Base-by-base conservation (phyloP, 139 green algal genomes). In the Micractinium conductrix region DNA sequence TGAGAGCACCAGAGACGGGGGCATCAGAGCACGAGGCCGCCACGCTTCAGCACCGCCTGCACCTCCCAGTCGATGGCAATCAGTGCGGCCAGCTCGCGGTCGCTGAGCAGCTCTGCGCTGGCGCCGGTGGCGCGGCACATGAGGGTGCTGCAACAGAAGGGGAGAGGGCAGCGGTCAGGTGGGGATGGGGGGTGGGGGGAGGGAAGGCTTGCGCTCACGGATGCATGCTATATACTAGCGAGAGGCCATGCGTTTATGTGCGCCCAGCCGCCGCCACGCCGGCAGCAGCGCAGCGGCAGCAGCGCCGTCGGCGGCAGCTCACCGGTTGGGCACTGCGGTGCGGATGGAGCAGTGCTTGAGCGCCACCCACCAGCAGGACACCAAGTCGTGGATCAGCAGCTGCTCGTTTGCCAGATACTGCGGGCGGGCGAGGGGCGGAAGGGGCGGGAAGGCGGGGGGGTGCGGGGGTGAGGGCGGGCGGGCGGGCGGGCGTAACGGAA, bases 321-420 rank as follows among this genome's bases (percentile, higher is more conserved):
- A 86, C 81, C 81, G 73, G 76, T 90, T 90, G n/a, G 86, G 86
- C 19, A 90, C 86, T 0, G 83, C 81, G 10, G 86, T 90, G 35
- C 86, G 74, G 21, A 90, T 33, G 37, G 75, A 86, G 50, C 75
- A 85, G 65, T 88, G 74, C 81, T 90, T 90, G 69, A 90, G 65
- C 0, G 82, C 86, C n/a, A 87, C 78, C 86, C 86, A 90, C 45
- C 65, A 90, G 78, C 85, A 90, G 68, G 87, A 80, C 24, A 83
- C 58, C 2, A 90, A 69, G 55, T 90, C 87, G 78, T 90, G 87
- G 30, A 83, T 40, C 33, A 90, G 50, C 19, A 79, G 48, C 35
- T 74, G 44, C 53, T 84, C 35, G 43, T 85, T 80, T 26, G 62
- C 43, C 19, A 86, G 70, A 26, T 87, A 67, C 37, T 70, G 44